Evolutionary conservation across 164 flowering plant species (phyloP).

Genomic region (Cinnamomum micranthum): DNA sequence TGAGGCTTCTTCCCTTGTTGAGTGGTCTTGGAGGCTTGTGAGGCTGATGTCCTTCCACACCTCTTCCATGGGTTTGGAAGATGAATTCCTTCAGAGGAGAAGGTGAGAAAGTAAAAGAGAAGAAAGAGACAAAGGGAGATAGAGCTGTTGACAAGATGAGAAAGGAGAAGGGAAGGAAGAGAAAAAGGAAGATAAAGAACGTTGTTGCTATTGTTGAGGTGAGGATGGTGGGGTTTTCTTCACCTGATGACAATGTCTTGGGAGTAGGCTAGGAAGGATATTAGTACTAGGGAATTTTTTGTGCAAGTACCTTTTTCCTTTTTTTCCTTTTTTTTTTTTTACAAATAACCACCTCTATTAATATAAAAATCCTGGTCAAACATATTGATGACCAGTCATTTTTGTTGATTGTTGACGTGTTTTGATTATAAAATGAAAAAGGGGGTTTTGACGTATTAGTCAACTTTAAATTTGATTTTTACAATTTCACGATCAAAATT

Average conservation of each 20-base stretch:
- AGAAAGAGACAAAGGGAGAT: conserved; percentile 6
- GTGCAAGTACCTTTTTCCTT: not conserved
- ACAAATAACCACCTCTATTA: no score
- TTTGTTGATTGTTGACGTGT: no score
- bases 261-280: not conserved
- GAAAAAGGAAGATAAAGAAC: not conserved
- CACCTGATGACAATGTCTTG: conserved; percentile 17
- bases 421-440: no score
- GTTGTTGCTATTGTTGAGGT: not conserved
- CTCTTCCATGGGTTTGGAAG: conserved; percentile 45
- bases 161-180: conserved; percentile 15
- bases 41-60: conserved; percentile 53
- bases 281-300: not conserved
- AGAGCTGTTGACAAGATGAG: not conserved
- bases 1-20: conserved; percentile 7
- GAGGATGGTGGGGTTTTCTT: not conserved
- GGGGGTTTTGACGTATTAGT: no score
- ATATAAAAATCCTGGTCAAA: no score
- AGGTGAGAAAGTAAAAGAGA: conserved; percentile 9
- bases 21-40: conserved; percentile 18
- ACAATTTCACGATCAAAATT: no score
- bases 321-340: not conserved
- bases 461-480: no score
- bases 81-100: not conserved
- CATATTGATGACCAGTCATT: no score